A percentile compares a stretch with the other conserved stretches of the same genome.
These are phyloP conservation scores for Rhodotorula sp. DNA, from an alignment of 1,284 basidiomycete species.

Conservation along the genomic window DNA sequence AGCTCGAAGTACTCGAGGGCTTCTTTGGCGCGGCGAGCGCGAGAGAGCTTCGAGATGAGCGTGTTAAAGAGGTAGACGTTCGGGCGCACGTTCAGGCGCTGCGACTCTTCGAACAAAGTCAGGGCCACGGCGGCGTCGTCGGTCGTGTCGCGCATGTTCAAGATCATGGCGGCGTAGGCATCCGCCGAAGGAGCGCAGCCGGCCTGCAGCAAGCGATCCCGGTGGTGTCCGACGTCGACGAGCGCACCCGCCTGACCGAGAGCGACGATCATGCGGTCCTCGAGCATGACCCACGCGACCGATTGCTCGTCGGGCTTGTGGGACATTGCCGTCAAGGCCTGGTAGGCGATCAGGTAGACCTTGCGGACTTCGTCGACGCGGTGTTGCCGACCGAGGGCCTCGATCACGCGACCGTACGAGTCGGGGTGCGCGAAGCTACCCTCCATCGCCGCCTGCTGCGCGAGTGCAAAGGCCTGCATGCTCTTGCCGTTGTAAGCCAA, in stretches of 20 bases:
- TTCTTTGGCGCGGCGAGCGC: slow-evolving; percentile 84
- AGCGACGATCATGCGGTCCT: slow-evolving; percentile 84
- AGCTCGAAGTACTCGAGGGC: slow-evolving; percentile 81
- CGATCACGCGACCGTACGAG: slow-evolving; percentile 65
- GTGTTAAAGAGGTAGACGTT: slow-evolving; percentile 92
- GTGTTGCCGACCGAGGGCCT: slow-evolving; percentile 62
- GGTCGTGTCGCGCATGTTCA: slow-evolving; percentile 83
- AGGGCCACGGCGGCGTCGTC: slow-evolving; percentile 86
- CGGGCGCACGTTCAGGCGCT: slow-evolving; percentile 65
- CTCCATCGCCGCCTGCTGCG: slow-evolving; percentile 50
- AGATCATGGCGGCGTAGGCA: slow-evolving; percentile 85
- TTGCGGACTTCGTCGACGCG: slow-evolving; percentile 64
- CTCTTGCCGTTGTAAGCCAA: slow-evolving; percentile 30
- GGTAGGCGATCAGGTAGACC: slow-evolving; percentile 71
- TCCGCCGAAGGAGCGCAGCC: slow-evolving; percentile 80
- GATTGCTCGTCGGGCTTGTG: slow-evolving; percentile 48
- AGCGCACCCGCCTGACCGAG: slow-evolving; percentile 76
- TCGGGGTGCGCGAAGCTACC: slow-evolving; percentile 59
- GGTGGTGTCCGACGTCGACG: slow-evolving; percentile 75
- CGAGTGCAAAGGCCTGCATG: slow-evolving; percentile 45
- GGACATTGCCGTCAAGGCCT: slow-evolving; percentile 53
- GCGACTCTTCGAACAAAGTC: slow-evolving; percentile 77
- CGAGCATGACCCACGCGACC: slow-evolving; percentile 70
- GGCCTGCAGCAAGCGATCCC: slow-evolving; percentile 71
- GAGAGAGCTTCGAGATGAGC: slow-evolving; percentile 88